Base-by-base conservation (phyloP, 2,329 filamentous ascomycete genomes). In the Gremmenia infestans region DNA sequence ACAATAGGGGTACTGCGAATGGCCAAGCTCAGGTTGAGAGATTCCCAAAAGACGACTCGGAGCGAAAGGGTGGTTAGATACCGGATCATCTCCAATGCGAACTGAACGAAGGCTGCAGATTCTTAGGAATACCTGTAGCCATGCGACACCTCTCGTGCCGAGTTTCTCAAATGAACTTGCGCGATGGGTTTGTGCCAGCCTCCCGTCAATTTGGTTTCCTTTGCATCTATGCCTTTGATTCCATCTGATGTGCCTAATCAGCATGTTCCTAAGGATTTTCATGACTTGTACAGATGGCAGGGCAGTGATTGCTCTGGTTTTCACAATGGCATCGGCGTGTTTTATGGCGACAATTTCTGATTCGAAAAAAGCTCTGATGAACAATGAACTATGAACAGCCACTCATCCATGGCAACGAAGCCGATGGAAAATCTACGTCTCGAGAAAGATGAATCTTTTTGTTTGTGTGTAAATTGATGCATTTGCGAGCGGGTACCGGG, bases 31-130 rank as follows among this genome's bases (percentile, higher is more conserved):
- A 77, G 28, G 73, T 75, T 57, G 83, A 87, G 67, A 76, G 77
- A 67, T 73, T 72, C 19, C 83, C 83, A 2, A 81, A 78, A 69
- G 77, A 83, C 52, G 79, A 81, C 12, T 79, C 78, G 2, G 83
- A 86, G 57, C 79, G 83, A 56, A 86, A 86, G 64, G 83, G 83
- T 2, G 83, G 83, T 49, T 86, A 74, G 56, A 39, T 25, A 48
- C 12, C 35, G 8, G 14, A 11, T 35, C 46, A 46, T 25, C 37
- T 28, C 37, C 28, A 43, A 19, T 22, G 17, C 28, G 22, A 39
- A n/a, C 25, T 11, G 43, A 48, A 46, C 23, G 12, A 42, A 25
- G 35, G 14, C 40, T 35, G 25, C 43, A 17, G 17, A 46, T 32
- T 49, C 35, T 32, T 17, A 50, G 49, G 9, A 35, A 42, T 32